These are phyloP conservation scores for Buddleja alternifolia DNA, from an alignment of 257 asterid species.

Conservation along the genomic window DNA sequence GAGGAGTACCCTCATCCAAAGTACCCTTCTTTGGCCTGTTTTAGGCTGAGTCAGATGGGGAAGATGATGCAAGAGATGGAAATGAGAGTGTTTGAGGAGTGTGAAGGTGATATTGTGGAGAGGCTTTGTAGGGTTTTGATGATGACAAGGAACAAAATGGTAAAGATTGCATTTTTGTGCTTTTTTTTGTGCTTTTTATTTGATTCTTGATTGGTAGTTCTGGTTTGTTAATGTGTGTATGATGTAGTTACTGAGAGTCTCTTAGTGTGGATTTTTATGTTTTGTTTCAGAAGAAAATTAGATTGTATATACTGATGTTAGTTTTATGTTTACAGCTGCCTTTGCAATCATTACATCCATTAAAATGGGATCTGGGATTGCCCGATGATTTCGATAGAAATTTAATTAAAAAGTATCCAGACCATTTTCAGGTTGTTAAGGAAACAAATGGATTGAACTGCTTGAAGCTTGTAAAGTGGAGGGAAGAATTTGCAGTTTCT, in stretches of 20 bases:
- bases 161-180: constrained; percentile 20
- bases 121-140: constrained; percentile 75
- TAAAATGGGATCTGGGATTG: constrained; percentile 95
- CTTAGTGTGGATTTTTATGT: background rate
- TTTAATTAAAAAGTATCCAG: constrained; percentile 56
- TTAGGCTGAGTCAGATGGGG: constrained; percentile 65
- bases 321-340: constrained; percentile 60
- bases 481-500: constrained; percentile 71
- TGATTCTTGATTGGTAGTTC: background rate
- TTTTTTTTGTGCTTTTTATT: background rate
- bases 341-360: constrained; percentile 61
- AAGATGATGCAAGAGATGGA: constrained; percentile 66
- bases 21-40: constrained; percentile 78
- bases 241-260: too few relatives aligned
- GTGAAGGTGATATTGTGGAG: constrained; percentile 58
- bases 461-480: constrained; percentile 73
- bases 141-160: constrained; percentile 76
- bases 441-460: constrained; percentile 62
- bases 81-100: constrained; percentile 46
- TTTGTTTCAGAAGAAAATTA: background rate
- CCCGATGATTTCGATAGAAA: constrained; percentile 79
- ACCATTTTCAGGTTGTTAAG: constrained; percentile 65
- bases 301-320: constrained; percentile 6
- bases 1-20: constrained; percentile 91
- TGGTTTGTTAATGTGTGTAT: too few relatives aligned